phyloP scores from a whole-genome alignment of 2,329 filamentous ascomycete genomes.

The Aspergillaceae sp. region DNA sequence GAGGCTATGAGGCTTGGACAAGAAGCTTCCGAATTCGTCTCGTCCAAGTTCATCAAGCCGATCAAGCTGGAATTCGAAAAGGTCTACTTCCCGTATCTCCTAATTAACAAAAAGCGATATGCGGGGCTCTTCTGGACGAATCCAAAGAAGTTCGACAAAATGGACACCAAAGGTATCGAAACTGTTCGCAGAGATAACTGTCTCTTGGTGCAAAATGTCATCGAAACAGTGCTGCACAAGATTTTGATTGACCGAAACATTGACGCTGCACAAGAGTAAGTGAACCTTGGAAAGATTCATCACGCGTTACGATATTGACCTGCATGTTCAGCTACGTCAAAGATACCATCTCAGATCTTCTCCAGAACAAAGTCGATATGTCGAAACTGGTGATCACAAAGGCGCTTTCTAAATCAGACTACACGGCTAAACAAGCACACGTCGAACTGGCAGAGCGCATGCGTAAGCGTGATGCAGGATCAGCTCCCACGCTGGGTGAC shows the following conservation, averaged over 20 bases:
- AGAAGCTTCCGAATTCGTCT: conserved; percentile 82
- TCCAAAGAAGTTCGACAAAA: conserved; percentile 92
- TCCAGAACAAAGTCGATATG: conserved; percentile 98
- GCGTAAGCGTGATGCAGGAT: conserved; percentile 93
- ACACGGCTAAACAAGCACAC: conserved; percentile 88
- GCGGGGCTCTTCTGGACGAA: conserved; percentile 97
- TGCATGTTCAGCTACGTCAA: conserved; percentile 72
- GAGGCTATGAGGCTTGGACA: conserved; percentile 94
- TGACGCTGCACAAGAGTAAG: conserved; percentile 84
- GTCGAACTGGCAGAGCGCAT: conserved; percentile 92
- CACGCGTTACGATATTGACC: conserved; percentile 18
- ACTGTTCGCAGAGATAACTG: conserved; percentile 97
- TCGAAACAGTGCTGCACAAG: conserved; percentile 92
- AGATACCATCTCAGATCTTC: conserved; percentile 82
- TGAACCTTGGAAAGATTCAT: conserved; percentile 10
- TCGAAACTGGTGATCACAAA: conserved; percentile 99
- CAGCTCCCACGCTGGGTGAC: conserved; percentile 83
- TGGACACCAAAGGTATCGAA: conserved; percentile 99
- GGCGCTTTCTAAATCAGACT: conserved; percentile 82
- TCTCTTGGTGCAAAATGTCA: conserved; percentile 87
- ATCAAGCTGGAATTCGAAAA: conserved; percentile 99
- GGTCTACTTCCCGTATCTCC: conserved; percentile 92
- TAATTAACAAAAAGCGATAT: conserved; percentile 99
- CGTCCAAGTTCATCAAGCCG: conserved; percentile 84
- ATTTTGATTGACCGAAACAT: conserved; percentile 90